Percentiles rank a stretch among this genome's conserved stretches.
These are phyloP conservation scores for Psilocybe tampanensis DNA, from an alignment of 768 basidiomycete species.

Conservation along the genomic window DNA sequence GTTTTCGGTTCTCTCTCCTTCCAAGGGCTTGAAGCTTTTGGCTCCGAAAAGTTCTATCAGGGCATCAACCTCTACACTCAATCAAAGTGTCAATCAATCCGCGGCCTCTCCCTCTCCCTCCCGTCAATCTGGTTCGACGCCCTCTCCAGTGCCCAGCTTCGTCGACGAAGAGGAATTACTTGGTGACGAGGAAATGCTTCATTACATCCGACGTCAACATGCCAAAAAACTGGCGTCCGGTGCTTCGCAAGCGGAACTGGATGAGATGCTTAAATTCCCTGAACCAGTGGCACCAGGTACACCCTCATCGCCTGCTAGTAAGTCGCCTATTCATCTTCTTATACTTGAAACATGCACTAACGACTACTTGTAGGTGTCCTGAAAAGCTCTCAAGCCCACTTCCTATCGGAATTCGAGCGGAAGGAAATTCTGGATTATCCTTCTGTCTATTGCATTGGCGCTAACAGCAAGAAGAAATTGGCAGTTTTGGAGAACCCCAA, in stretches of 20 bases:
- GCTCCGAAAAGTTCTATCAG: slow-evolving; percentile 73
- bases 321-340: slow-evolving; percentile 26
- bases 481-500: slow-evolving; percentile 71
- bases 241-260: slow-evolving; percentile 84
- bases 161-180: slow-evolving; percentile 85
- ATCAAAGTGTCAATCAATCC: slow-evolving; percentile 54
- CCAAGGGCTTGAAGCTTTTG: slow-evolving; percentile 79
- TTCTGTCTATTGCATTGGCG: slow-evolving; percentile 80
- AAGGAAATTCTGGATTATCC: slow-evolving; percentile 91
- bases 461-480: slow-evolving; percentile 79
- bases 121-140: slow-evolving; percentile 77
- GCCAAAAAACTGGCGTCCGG: slow-evolving; percentile 85
- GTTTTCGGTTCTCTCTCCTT: slow-evolving; percentile 84
- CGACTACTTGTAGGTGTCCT: slow-evolving; percentile 53
- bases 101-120: slow-evolving; percentile 68
- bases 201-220: slow-evolving; percentile 89
- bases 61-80: slow-evolving; percentile 50
- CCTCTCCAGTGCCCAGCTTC: slow-evolving; percentile 78
- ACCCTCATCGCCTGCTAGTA: slow-evolving; percentile 72
- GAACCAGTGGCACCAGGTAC: slow-evolving; percentile 78
- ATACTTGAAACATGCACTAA: slow-evolving; percentile 10
- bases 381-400: slow-evolving; percentile 63
- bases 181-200: slow-evolving; percentile 97
- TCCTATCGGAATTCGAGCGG: slow-evolving; percentile 85
- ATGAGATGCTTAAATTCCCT: slow-evolving; percentile 89